phyloP scores from a whole-genome alignment of 2,329 filamentous ascomycete species.

The Nigrospora osmanthi region DNA sequence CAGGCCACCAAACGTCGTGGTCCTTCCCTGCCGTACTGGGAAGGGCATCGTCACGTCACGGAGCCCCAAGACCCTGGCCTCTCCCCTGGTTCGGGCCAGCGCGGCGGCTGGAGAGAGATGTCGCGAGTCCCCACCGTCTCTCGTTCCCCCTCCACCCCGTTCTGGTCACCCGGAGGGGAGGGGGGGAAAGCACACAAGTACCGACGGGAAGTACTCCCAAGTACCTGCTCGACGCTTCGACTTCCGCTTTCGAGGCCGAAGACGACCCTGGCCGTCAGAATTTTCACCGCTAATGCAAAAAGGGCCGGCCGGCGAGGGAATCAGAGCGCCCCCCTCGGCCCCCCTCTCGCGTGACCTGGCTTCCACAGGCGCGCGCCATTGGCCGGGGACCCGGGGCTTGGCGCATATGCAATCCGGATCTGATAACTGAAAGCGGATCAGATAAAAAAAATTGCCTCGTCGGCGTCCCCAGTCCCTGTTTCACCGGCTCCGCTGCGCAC shows the following conservation, averaged over 20 bases:
- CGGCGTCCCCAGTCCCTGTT: neutral
- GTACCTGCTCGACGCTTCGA: conserved; percentile 6
- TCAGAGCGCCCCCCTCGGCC: too few species aligned
- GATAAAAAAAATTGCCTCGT: conserved; percentile 5
- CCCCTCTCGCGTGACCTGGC: neutral
- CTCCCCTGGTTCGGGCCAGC: too few species aligned
- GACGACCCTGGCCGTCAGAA: conserved; percentile 5
- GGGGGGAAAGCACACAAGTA: too few species aligned
- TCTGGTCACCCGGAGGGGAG: too few species aligned
- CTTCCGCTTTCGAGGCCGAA: conserved; percentile 7
- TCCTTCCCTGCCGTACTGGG: too few species aligned
- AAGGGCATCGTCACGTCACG: too few species aligned
- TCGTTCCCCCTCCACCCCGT: too few species aligned
- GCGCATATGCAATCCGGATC: conserved; percentile 22
- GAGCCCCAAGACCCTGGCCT: too few species aligned
- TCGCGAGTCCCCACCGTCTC: too few species aligned
- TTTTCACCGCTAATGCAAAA: conserved; percentile 15
- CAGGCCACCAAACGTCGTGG: too few species aligned
- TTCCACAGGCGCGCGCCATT: conserved; percentile 3
- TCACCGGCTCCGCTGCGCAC: neutral
- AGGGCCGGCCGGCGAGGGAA: conserved; percentile 7
- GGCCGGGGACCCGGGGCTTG: conserved; percentile 10
- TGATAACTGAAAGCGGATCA: conserved; percentile 25
- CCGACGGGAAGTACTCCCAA: conserved; percentile 5
- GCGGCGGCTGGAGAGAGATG: too few species aligned